A percentile compares a stretch with the other conserved stretches of the same genome.
Evolutionary conservation across 1,284 basidiomycete genomes (phyloP).

Genomic region (Puccinia triticina): DNA sequence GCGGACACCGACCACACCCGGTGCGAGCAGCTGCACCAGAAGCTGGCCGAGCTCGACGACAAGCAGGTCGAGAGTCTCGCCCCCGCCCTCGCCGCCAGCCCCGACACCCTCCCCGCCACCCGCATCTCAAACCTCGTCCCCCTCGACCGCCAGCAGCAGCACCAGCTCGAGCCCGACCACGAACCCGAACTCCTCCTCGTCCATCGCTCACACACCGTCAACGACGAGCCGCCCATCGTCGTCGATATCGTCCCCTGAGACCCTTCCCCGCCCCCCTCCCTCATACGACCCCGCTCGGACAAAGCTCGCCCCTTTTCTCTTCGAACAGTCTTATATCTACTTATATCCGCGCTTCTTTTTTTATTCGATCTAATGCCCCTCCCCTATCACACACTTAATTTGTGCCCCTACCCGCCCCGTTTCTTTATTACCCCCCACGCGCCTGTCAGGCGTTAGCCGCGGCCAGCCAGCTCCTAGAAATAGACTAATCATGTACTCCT

Average conservation of each 20-base stretch:
- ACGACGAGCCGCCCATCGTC: not conserved
- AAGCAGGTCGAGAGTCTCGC: constrained; percentile 23
- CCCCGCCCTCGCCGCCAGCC: not conserved
- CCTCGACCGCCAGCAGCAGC: not conserved
- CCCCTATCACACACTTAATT: too few species aligned
- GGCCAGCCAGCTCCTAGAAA: too few species aligned
- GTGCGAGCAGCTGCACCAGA: not conserved
- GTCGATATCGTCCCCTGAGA: constrained; percentile 18
- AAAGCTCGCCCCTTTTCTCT: too few species aligned
- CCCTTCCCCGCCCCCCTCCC: not conserved
- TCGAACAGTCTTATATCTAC: too few species aligned
- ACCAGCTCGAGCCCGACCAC: not conserved
- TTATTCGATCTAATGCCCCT: too few species aligned
- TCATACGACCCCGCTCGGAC: not conserved
- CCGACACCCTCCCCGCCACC: not conserved
- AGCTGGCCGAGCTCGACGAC: not conserved
- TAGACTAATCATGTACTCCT: too few species aligned
- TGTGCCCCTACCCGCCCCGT: too few species aligned
- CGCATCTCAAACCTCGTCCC: not conserved
- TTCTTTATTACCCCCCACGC: too few species aligned
- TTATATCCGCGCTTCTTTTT: too few species aligned
- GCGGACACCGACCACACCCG: constrained; percentile 35
- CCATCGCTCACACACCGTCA: constrained; percentile 7
- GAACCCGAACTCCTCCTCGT: not conserved
- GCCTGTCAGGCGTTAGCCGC: too few species aligned